These are phyloP conservation scores for Styphnolobium japonicum DNA, from an alignment of 306 rosid species.

Conservation along the genomic window DNA sequence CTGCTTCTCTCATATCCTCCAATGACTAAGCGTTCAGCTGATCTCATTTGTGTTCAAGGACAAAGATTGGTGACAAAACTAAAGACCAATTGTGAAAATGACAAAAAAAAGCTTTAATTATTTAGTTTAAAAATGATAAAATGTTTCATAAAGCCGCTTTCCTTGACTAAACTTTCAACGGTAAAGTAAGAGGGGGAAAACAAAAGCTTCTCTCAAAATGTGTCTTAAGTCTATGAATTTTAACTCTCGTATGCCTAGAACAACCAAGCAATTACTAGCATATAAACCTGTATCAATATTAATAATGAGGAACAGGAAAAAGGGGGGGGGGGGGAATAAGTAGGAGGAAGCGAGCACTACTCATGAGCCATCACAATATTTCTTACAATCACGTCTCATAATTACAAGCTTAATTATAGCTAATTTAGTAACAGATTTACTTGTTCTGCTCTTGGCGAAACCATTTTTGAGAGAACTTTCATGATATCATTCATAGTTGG, in stretches of 20 bases:
- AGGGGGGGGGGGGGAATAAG: background rate
- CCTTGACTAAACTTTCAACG: background rate
- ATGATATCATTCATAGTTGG: constrained; percentile 70
- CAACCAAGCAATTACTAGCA: background rate
- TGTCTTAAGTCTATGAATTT: background rate
- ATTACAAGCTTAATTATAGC: background rate
- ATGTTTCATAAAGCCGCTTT: background rate
- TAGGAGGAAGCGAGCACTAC: background rate
- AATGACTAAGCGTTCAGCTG: background rate
- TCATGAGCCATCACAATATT: background rate
- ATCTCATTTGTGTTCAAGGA: background rate
- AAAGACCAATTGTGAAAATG: background rate
- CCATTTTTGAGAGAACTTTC: constrained; percentile 60
- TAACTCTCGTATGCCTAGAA: background rate
- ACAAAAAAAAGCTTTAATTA: background rate
- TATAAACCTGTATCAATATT: background rate
- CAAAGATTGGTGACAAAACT: background rate
- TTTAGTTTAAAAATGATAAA: background rate
- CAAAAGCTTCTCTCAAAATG: background rate
- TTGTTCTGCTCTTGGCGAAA: constrained; percentile 15
- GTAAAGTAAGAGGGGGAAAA: background rate
- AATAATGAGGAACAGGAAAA: background rate
- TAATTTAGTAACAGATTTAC: background rate
- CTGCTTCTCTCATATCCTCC: constrained; percentile 4
- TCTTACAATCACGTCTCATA: background rate